A percentile compares a stretch with the other conserved stretches of the same genome.
phyloP scores from a whole-genome alignment of 2,329 filamentous ascomycete species.

The Alternaria postmessia region DNA sequence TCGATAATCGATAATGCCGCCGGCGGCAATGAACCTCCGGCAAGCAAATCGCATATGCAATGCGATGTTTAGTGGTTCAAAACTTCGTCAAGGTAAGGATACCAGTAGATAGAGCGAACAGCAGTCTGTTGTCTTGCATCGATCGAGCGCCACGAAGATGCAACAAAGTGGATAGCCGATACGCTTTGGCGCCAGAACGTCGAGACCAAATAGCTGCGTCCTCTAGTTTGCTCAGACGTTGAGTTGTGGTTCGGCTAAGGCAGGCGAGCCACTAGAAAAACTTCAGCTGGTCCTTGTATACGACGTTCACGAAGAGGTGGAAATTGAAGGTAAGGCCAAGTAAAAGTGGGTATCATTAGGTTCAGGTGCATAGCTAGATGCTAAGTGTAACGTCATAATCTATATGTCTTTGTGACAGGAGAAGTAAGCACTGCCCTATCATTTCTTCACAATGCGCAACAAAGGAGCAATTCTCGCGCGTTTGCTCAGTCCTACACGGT shows the following conservation, averaged over 20 bases:
- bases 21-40: background rate
- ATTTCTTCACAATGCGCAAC: conserved; percentile 58
- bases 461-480: conserved; percentile 58
- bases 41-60: background rate
- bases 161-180: background rate
- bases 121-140: background rate
- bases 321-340: conserved; percentile 1
- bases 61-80: background rate
- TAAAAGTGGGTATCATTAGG: conserved; percentile 24
- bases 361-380: background rate
- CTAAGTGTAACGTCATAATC: background rate
- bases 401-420: background rate
- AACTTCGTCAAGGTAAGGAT: background rate
- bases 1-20: conserved; percentile 5
- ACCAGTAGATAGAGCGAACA: background rate
- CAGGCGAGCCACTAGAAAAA: background rate
- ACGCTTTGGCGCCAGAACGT: background rate
- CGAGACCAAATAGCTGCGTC: background rate
- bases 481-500: conserved; percentile 60
- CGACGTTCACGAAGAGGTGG: conserved; percentile 1
- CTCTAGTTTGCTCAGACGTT: background rate
- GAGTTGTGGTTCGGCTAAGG: background rate
- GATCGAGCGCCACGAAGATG: background rate
- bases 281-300: background rate
- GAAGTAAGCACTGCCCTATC: background rate